phyloP scores from a whole-genome alignment of 257 asterid species.

The Sherardia arvensis region DNA sequence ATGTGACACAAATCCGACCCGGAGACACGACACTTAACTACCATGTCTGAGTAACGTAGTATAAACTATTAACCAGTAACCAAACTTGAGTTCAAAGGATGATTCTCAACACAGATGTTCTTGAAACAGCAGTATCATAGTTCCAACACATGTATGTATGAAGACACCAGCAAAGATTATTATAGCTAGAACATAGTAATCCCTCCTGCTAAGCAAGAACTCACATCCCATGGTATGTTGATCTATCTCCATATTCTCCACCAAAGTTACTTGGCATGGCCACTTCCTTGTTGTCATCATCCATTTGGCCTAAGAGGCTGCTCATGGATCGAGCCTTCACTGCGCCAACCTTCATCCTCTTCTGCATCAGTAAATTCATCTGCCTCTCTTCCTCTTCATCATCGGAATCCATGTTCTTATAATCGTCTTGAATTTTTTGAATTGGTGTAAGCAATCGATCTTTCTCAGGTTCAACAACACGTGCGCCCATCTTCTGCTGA shows the following conservation, averaged over 20 bases:
- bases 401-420: neutral
- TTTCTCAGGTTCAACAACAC: neutral
- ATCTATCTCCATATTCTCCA: neutral
- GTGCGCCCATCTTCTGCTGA: neutral
- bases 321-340: slow-evolving; percentile 67
- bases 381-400: neutral
- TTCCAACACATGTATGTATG: neutral
- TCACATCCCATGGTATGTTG: neutral
- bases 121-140: neutral
- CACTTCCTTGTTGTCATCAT: neutral
- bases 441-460: neutral
- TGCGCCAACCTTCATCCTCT: slow-evolving; percentile 40
- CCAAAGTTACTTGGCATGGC: neutral
- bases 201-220: neutral
- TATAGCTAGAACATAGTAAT: neutral
- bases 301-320: slow-evolving; percentile 44
- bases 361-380: slow-evolving; percentile 19
- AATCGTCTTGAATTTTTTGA: neutral
- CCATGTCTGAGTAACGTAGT: too few relatives aligned
- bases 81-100: neutral
- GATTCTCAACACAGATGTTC: neutral
- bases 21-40: too few relatives aligned
- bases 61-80: too few relatives aligned
- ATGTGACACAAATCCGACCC: too few relatives aligned
- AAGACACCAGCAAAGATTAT: neutral